A percentile compares a stretch with the other conserved stretches of the same genome.
phyloP scores from a whole-genome alignment of 2,329 filamentous ascomycete species.

The Stemphylium beticola region DNA sequence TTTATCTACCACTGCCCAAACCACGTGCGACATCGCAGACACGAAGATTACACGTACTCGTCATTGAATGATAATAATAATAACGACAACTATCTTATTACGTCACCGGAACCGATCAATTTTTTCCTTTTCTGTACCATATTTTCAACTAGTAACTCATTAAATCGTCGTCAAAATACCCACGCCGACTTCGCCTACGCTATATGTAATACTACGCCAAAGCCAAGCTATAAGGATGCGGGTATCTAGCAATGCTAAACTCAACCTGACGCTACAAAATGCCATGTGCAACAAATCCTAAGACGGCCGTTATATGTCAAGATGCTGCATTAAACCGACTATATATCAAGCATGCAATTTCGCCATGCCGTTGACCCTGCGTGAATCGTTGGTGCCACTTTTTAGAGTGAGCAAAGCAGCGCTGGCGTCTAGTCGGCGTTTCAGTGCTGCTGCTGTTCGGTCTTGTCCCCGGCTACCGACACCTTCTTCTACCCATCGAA shows the following conservation, averaged over 20 bases:
- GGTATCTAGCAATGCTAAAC: slow-evolving; percentile 50
- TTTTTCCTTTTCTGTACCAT: background rate
- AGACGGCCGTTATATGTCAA: slow-evolving; percentile 22
- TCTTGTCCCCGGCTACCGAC: slow-evolving; percentile 50
- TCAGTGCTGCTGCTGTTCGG: slow-evolving; percentile 46
- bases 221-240: slow-evolving; percentile 38
- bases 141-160: slow-evolving; percentile 5
- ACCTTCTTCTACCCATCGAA: slow-evolving; percentile 85
- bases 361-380: slow-evolving; percentile 33
- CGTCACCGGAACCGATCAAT: background rate
- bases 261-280: slow-evolving; percentile 31
- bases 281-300: slow-evolving; percentile 13
- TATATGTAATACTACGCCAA: slow-evolving; percentile 17
- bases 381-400: slow-evolving; percentile 33
- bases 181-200: slow-evolving; percentile 6
- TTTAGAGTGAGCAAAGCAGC: slow-evolving; percentile 42
- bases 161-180: slow-evolving; percentile 3
- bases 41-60: background rate
- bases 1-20: slow-evolving; percentile 1
- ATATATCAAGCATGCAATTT: slow-evolving; percentile 36
- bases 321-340: slow-evolving; percentile 4
- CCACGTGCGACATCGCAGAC: slow-evolving; percentile 20
- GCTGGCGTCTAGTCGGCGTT: slow-evolving; percentile 46
- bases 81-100: background rate
- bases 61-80: no score